A percentile compares a stretch with the other conserved stretches of the same genome.
These are phyloP conservation scores for Glomus cerebriforme DNA, from an alignment of 192 early-diverging fungal genomes.

Conservation along the genomic window DNA sequence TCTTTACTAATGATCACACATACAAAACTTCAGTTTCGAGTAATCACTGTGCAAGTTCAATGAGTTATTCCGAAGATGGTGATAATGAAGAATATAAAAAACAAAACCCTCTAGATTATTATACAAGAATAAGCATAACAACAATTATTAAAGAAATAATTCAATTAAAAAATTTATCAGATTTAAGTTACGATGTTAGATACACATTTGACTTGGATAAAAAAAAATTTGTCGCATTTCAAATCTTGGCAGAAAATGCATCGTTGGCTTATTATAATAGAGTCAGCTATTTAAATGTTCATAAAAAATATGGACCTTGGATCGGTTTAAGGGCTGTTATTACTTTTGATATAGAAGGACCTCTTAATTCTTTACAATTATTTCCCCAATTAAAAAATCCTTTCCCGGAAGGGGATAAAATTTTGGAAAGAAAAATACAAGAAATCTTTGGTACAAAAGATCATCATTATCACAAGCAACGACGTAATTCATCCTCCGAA, in stretches of 20 bases:
- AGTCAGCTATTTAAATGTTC: not conserved
- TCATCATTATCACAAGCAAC: constrained; percentile 2
- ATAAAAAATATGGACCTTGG: constrained; percentile 16
- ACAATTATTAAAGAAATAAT: not conserved
- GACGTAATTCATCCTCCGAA: not conserved
- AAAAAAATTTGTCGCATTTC: constrained; percentile 10
- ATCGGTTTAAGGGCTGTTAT: constrained; percentile 22
- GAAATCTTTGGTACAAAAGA: not conserved
- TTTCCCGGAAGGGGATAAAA: not conserved
- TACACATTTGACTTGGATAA: constrained; percentile 13
- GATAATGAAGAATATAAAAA: not conserved
- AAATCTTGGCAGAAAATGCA: constrained; percentile 1
- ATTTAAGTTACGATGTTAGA: constrained; percentile 7
- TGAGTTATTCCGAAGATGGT: not conserved
- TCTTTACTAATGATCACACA: not conserved
- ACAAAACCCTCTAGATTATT: not conserved
- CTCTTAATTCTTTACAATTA: not conserved
- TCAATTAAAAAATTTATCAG: not conserved
- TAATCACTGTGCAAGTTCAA: not conserved
- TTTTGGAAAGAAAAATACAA: not conserved
- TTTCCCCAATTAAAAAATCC: constrained; percentile 22
- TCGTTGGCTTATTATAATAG: constrained; percentile 17
- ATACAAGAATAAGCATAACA: not conserved
- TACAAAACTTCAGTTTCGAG: not conserved
- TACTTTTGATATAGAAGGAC: constrained; percentile 19